Percentiles rank a stretch among this genome's conserved stretches.
These are phyloP conservation scores for Maudiozyma pseudohumilis DNA, from an alignment of 805 yeast species.

Conservation along the genomic window DNA sequence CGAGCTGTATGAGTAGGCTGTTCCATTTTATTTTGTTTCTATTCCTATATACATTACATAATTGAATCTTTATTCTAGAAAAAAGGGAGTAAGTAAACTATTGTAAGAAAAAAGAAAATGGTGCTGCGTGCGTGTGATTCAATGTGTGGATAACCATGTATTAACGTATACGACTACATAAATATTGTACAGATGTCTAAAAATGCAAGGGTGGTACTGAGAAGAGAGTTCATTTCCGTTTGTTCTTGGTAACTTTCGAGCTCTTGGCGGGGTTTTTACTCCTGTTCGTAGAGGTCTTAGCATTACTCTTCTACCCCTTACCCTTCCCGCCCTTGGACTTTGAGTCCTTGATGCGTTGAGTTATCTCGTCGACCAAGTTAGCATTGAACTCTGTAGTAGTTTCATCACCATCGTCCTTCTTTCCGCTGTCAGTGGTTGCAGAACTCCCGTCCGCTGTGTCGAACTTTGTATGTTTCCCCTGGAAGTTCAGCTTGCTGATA, in stretches of 20 bases:
- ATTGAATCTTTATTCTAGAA: too few species aligned
- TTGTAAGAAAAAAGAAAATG: too few species aligned
- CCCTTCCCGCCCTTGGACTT: background rate
- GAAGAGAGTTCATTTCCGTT: too few species aligned
- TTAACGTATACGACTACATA: too few species aligned
- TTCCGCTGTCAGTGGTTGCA: background rate
- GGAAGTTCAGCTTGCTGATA: conserved; percentile 41
- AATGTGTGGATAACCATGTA: too few species aligned
- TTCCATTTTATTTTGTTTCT: conserved; percentile 5
- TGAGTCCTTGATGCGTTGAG: background rate
- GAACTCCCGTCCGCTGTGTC: conserved; percentile 22
- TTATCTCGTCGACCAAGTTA: conserved; percentile 1
- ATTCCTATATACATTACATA: background rate
- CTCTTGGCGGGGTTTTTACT: background rate
- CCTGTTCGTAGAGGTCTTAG: background rate
- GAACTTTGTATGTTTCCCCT: conserved; percentile 47
- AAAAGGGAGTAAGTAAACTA: too few species aligned
- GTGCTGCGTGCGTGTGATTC: too few species aligned
- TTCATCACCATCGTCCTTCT: background rate
- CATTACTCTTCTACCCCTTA: background rate
- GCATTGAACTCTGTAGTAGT: background rate
- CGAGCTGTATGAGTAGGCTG: background rate
- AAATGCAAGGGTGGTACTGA: too few species aligned
- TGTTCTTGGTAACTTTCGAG: background rate
- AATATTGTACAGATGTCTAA: too few species aligned